Evolutionary conservation across 2,329 filamentous ascomycete genomes (phyloP).

Genomic region (Sclerotinia glacialis): DNA sequence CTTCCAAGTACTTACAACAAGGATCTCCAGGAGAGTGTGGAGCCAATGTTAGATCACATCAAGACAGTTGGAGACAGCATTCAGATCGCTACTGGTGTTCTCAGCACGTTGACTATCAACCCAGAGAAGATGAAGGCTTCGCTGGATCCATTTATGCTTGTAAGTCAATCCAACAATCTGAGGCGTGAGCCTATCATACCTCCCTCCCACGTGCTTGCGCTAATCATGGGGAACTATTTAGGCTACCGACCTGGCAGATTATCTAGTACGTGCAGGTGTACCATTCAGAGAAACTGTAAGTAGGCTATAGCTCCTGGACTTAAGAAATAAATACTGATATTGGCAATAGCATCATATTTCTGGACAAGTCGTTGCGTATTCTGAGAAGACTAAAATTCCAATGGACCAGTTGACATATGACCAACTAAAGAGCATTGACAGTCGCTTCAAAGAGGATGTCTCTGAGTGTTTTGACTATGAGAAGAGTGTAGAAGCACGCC

Average conservation of each 20-base stretch:
- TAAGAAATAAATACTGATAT: not conserved
- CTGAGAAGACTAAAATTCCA: slow-evolving; percentile 61
- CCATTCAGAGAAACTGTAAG: slow-evolving; percentile 68
- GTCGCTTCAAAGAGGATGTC: slow-evolving; percentile 69
- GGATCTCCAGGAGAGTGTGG: slow-evolving; percentile 69
- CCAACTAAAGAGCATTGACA: slow-evolving; percentile 66
- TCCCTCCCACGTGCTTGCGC: not conserved
- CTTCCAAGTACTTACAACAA: slow-evolving; percentile 50
- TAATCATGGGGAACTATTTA: slow-evolving; percentile 10
- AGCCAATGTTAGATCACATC: slow-evolving; percentile 81
- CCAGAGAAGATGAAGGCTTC: slow-evolving; percentile 76
- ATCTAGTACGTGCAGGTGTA: slow-evolving; percentile 62
- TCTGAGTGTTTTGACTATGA: slow-evolving; percentile 74
- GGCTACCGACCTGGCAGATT: slow-evolving; percentile 60
- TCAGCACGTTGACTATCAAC: slow-evolving; percentile 67
- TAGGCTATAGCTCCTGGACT: not conserved
- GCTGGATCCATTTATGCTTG: slow-evolving; percentile 76
- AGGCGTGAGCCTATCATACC: slow-evolving; percentile 2
- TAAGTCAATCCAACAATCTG: slow-evolving; percentile 6
- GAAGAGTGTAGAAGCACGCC: slow-evolving; percentile 74
- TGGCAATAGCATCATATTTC: slow-evolving; percentile 62
- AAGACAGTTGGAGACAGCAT: slow-evolving; percentile 80
- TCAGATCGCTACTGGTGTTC: slow-evolving; percentile 76
- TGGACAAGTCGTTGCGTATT: slow-evolving; percentile 68
- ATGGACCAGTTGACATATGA: slow-evolving; percentile 67